phyloP scores from a whole-genome alignment of 2,329 filamentous ascomycete species.

The Gaeumannomyces tritici region DNA sequence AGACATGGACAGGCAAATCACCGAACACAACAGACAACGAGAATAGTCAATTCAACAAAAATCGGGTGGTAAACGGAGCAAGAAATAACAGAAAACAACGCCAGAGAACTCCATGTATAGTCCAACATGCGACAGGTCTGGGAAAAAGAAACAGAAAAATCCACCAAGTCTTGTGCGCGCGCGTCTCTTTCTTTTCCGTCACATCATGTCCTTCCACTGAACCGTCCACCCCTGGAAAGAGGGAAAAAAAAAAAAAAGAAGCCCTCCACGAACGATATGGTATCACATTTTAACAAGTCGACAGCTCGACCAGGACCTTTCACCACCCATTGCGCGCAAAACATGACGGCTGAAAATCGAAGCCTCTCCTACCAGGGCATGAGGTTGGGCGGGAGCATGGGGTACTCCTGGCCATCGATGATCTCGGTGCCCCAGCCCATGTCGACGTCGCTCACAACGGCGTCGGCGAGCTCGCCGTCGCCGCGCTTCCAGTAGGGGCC shows the following conservation, averaged over 20 bases:
- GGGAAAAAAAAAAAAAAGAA: no score
- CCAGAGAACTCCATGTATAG: neutral
- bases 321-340: neutral
- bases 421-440: slow-evolving; percentile 27
- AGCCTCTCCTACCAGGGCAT: slow-evolving; percentile 18
- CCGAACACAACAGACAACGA: no score
- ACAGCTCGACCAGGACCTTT: neutral
- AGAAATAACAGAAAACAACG: neutral
- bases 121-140: neutral
- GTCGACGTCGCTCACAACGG: slow-evolving; percentile 12
- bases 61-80: neutral
- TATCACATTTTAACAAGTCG: neutral
- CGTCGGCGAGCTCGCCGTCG: slow-evolving; percentile 7
- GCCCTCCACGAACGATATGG: neutral
- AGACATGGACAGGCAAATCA: no score
- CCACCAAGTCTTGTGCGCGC: neutral
- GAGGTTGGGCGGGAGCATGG: slow-evolving; percentile 24
- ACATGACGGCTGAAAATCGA: neutral
- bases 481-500: slow-evolving; percentile 35
- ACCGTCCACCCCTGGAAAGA: no score
- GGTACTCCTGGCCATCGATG: slow-evolving; percentile 30
- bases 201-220: neutral
- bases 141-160: neutral
- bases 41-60: neutral
- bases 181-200: neutral